Evolutionary conservation across 345 rosid genomes (phyloP).

Genomic region (Laguncularia racemosa): DNA sequence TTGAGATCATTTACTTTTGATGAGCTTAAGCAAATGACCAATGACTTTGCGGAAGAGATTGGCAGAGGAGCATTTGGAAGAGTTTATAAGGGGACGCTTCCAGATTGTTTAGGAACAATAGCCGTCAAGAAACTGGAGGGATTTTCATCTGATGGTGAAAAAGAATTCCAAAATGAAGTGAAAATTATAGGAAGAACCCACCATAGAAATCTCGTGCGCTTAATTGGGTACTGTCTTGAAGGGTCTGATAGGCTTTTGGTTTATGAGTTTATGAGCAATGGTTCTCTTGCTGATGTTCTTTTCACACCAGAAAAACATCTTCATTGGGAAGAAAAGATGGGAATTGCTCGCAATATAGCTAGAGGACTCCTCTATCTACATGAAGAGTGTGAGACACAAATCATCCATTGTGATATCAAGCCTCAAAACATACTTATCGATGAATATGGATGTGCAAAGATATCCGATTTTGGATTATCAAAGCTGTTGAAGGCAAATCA

Average conservation of each 20-base stretch:
- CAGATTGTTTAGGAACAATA: background rate
- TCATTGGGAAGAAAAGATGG: conserved; percentile 11
- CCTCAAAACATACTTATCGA: conserved; percentile 24
- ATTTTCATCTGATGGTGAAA: conserved; percentile 8
- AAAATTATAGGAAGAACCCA: conserved; percentile 22
- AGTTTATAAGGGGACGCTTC: conserved; percentile 8
- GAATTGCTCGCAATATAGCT: conserved; percentile 18
- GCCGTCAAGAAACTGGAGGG: conserved; percentile 14
- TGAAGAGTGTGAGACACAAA: conserved; percentile 22
- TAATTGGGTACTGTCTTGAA: conserved; percentile 19
- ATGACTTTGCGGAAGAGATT: conserved; percentile 18
- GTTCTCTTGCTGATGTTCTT: conserved; percentile 20
- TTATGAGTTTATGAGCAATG: conserved; percentile 23
- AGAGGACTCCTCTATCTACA: conserved; percentile 19
- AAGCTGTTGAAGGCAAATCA: conserved; percentile 24
- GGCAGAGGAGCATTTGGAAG: conserved; percentile 24
- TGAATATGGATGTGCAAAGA: conserved; percentile 10
- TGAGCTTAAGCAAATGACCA: conserved; percentile 15
- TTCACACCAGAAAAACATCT: conserved; percentile 10
- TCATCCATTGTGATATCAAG: conserved; percentile 28
- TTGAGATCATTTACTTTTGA: conserved; percentile 10
- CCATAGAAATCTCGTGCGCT: conserved; percentile 19
- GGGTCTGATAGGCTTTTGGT: conserved; percentile 18
- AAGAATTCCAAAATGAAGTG: conserved; percentile 21
- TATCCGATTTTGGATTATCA: conserved; percentile 25